A percentile compares a stretch with the other conserved stretches of the same genome.
These are phyloP conservation scores for Magnolia sinica DNA, from an alignment of 164 flowering plant genomes.

Conservation along the genomic window DNA sequence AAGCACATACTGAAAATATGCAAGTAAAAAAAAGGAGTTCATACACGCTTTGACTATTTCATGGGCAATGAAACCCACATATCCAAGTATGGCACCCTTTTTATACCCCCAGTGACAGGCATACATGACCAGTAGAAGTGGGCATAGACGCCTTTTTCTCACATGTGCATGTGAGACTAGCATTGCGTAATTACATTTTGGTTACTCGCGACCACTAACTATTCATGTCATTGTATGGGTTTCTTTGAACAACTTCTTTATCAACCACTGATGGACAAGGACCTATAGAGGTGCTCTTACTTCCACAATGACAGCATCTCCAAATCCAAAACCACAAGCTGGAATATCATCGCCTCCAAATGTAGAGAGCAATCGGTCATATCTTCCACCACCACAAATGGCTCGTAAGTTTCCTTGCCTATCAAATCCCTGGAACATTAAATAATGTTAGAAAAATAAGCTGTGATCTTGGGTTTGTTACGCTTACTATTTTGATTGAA, in stretches of 20 bases:
- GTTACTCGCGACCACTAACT: background rate
- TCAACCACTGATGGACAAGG: background rate
- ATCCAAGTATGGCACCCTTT: too few relatives aligned
- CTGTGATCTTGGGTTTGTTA: background rate
- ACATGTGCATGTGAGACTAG: too few relatives aligned
- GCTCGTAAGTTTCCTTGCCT: conserved; percentile 84
- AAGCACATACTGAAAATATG: too few relatives aligned
- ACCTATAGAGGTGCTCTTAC: conserved; percentile 24
- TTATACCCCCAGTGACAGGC: too few relatives aligned
- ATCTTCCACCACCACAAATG: conserved; percentile 95
- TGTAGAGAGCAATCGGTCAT: conserved; percentile 78
- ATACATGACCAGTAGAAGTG: too few relatives aligned
- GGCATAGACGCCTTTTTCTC: too few relatives aligned
- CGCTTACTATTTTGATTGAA: too few relatives aligned
- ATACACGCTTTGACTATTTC: too few relatives aligned
- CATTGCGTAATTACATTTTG: too few relatives aligned
- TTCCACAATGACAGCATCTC: conserved; percentile 93
- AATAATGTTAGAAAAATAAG: background rate
- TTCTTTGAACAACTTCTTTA: background rate
- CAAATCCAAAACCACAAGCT: conserved; percentile 97
- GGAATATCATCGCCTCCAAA: conserved; percentile 92
- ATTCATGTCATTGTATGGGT: background rate
- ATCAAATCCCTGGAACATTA: conserved; percentile 67
- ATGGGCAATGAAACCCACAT: too few relatives aligned
- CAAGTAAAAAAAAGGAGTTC: too few relatives aligned